Conservation (phyloP, 495 filamentous ascomycete species). For the Penicillium arizonense region DNA sequence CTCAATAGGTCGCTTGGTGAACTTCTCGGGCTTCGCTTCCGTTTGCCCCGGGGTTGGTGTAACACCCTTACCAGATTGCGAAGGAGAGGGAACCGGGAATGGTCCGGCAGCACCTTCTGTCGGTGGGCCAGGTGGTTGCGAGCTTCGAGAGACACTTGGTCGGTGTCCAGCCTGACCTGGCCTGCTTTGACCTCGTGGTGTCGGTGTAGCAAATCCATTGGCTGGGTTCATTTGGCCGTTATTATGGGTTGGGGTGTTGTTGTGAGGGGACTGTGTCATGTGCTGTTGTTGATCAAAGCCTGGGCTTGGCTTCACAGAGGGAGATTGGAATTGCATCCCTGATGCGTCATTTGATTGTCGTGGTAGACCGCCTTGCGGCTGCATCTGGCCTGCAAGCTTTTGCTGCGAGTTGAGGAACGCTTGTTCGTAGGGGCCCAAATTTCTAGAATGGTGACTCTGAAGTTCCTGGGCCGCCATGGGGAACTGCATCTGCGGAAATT, state of each 20-base stretch:
- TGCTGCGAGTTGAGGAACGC: conserved; percentile 62
- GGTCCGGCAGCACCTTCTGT: conserved; percentile 31
- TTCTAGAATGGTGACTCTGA: conserved; percentile 68
- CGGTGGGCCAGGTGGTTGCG: conserved; percentile 33
- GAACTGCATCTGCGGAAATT: conserved; percentile 63
- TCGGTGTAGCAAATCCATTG: conserved; percentile 46
- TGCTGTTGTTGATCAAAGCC: conserved; percentile 36
- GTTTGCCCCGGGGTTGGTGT: conserved; percentile 33
- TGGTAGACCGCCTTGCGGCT: conserved; percentile 40
- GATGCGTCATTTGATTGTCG: conserved; percentile 38
- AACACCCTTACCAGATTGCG: conserved; percentile 35
- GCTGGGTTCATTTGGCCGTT: conserved; percentile 31
- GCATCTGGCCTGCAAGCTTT: conserved; percentile 52
- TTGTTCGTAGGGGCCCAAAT: conserved; percentile 72
- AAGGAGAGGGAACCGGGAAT: conserved; percentile 32
- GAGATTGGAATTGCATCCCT: conserved; percentile 40
- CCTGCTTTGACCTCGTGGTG: conserved; percentile 39
- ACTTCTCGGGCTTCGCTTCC: conserved; percentile 48
- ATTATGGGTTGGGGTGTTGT: conserved; percentile 28
- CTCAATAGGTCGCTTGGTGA: conserved; percentile 41
- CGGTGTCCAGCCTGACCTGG: conserved; percentile 38
- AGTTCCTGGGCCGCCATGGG: conserved; percentile 66
- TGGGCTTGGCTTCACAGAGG: conserved; percentile 30
- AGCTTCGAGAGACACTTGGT: conserved; percentile 36
- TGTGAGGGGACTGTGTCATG: conserved; percentile 37